phyloP scores from a whole-genome alignment of 179 eudicot species.

The Patellifolia procumbens region DNA sequence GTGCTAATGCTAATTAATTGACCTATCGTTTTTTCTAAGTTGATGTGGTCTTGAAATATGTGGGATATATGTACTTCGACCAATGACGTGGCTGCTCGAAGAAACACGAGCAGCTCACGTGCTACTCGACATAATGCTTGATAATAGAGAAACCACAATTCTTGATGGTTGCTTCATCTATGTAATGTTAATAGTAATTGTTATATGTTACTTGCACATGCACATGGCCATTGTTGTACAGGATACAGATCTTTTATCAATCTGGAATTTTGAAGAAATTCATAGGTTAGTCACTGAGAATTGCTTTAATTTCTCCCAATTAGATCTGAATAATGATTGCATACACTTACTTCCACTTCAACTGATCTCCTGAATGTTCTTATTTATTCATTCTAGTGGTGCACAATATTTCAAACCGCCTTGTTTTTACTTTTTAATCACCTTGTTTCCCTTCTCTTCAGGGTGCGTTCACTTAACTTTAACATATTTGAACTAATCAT shows the following conservation, averaged over 20 bases:
- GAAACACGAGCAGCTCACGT: slow-evolving; percentile 34
- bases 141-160: slow-evolving; percentile 30
- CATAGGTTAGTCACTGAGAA: slow-evolving; percentile 13
- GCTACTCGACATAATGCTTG: slow-evolving; percentile 40
- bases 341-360: slow-evolving; percentile 22
- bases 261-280: slow-evolving; percentile 24
- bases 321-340: slow-evolving; percentile 40
- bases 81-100: slow-evolving; percentile 28
- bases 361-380: slow-evolving; percentile 1
- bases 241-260: slow-evolving; percentile 7
- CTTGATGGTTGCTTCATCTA: slow-evolving; percentile 31
- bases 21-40: slow-evolving; percentile 26
- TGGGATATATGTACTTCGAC: slow-evolving; percentile 23
- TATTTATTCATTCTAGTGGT: slow-evolving; percentile 17
- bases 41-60: slow-evolving; percentile 29
- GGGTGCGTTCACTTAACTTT: not conserved
- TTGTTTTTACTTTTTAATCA: not conserved
- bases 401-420: slow-evolving; percentile 1
- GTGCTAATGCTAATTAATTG: slow-evolving; percentile 10
- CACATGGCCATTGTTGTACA: slow-evolving; percentile 32
- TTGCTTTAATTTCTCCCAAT: slow-evolving; percentile 28
- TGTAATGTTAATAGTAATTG: slow-evolving; percentile 20
- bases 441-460: too few relatives aligned
- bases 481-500: not conserved
- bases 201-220: slow-evolving; percentile 33